phyloP scores from a whole-genome alignment of 352 stramenopile species.

The Phytophthora lateralis region DNA sequence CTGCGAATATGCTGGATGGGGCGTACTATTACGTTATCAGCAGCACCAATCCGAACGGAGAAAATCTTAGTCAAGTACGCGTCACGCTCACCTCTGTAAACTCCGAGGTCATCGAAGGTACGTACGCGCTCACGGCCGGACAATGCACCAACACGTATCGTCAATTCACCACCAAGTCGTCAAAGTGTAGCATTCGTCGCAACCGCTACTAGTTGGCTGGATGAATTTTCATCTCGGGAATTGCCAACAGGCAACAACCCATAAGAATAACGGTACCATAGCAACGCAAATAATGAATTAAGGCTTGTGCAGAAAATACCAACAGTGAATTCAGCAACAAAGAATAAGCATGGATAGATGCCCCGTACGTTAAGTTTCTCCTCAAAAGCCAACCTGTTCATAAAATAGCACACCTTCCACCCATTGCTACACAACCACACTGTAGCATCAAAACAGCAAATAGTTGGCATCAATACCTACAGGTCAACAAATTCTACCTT shows the following conservation, averaged over 20 bases:
- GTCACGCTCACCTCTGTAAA: conserved; percentile 40
- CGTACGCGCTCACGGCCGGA: conserved; percentile 29
- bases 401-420: background rate
- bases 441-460: conserved; percentile 5
- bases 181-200: conserved; percentile 16
- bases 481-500: background rate
- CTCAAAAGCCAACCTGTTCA: background rate
- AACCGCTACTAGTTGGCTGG: conserved; percentile 4
- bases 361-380: background rate
- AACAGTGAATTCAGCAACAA: background rate
- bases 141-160: conserved; percentile 38
- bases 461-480: background rate
- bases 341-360: background rate
- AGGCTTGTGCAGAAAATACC: conserved; percentile 4
- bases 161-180: conserved; percentile 31
- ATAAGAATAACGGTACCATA: conserved; percentile 17
- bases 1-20: conserved; percentile 28
- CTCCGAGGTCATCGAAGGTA: conserved; percentile 35
- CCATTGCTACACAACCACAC: conserved; percentile 23
- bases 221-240: background rate
- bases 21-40: conserved; percentile 49
- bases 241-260: background rate
- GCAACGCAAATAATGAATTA: background rate
- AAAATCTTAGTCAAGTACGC: conserved; percentile 25
- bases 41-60: conserved; percentile 11